These are phyloP conservation scores for Pestalotiopsis sp. DNA, from an alignment of 2,329 filamentous ascomycete genomes.

Conservation along the genomic window DNA sequence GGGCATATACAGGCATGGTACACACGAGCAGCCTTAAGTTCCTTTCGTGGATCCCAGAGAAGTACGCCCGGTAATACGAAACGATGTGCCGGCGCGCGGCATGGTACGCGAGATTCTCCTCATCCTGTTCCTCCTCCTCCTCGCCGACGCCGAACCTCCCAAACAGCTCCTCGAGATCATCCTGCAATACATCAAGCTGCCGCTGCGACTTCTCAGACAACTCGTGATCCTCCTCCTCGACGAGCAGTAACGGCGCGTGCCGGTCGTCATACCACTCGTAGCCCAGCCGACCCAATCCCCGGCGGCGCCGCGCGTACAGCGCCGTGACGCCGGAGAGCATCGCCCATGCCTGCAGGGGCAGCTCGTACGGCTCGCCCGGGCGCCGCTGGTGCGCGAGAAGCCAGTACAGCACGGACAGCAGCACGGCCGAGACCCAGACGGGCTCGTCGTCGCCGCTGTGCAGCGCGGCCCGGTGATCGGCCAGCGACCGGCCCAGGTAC, in stretches of 20 bases:
- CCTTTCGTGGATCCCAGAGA: background rate
- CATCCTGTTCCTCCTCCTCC: background rate
- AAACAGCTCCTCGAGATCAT: background rate
- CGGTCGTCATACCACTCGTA: conserved; percentile 10
- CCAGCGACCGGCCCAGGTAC: conserved; percentile 8
- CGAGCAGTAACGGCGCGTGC: background rate
- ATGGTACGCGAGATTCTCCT: background rate
- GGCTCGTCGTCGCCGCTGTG: background rate
- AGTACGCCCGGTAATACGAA: conserved; percentile 5
- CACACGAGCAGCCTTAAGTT: background rate
- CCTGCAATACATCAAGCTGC: background rate
- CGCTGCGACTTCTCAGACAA: background rate
- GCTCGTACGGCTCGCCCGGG: background rate
- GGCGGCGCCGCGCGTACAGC: background rate
- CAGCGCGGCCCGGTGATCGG: conserved; percentile 1
- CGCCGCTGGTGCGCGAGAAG: conserved; percentile 7
- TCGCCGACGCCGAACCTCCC: background rate
- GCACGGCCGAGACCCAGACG: conserved; percentile 3
- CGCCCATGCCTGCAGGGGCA: conserved; percentile 4
- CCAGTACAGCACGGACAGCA: conserved; percentile 8
- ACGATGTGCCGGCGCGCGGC: conserved; percentile 1
- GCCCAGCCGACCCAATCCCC: background rate
- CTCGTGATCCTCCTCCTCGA: background rate
- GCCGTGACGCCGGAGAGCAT: background rate
- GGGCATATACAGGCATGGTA: background rate